A percentile compares a stretch with the other conserved stretches of the same genome.
These are phyloP conservation scores for Pseudophaeomoniella oleicola DNA, from an alignment of 2,329 filamentous ascomycete genomes.

Conservation along the genomic window DNA sequence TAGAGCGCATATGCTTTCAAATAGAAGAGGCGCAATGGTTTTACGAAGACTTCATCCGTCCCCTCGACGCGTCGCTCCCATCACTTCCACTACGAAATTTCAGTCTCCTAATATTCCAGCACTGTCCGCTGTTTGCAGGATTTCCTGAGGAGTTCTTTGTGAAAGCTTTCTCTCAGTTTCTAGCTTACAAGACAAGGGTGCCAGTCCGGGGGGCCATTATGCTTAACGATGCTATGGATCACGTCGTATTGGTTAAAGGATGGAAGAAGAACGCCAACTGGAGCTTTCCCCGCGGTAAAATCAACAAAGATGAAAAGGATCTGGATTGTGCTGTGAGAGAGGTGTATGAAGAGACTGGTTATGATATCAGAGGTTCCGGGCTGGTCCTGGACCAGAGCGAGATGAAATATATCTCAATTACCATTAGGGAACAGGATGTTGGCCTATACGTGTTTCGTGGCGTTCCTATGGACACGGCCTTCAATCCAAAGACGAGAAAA, in stretches of 20 bases:
- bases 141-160: conserved; percentile 67
- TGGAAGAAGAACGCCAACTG: conserved; percentile 96
- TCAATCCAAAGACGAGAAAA: conserved; percentile 82
- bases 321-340: conserved; percentile 87
- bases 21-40: conserved; percentile 99
- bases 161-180: conserved; percentile 77
- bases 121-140: conserved; percentile 74
- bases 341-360: conserved; percentile 91
- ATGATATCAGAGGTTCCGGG: conserved; percentile 62
- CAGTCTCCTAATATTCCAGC: conserved; percentile 79
- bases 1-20: conserved; percentile 94
- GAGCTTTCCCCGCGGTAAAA: conserved; percentile 95
- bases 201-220: conserved; percentile 90
- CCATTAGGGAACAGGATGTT: conserved; percentile 86
- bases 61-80: conserved; percentile 69
- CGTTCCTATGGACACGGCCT: conserved; percentile 72
- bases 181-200: conserved; percentile 86
- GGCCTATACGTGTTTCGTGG: conserved; percentile 83
- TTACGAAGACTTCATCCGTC: conserved; percentile 97
- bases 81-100: conserved; percentile 76
- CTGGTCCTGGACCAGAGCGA: conserved; percentile 58
- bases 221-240: conserved; percentile 87
- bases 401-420: conserved; percentile 73
- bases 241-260: conserved; percentile 82
- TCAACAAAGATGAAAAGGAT: conserved; percentile 93